These are phyloP conservation scores for Suillus americanus DNA, from an alignment of 768 basidiomycete species.

Conservation along the genomic window DNA sequence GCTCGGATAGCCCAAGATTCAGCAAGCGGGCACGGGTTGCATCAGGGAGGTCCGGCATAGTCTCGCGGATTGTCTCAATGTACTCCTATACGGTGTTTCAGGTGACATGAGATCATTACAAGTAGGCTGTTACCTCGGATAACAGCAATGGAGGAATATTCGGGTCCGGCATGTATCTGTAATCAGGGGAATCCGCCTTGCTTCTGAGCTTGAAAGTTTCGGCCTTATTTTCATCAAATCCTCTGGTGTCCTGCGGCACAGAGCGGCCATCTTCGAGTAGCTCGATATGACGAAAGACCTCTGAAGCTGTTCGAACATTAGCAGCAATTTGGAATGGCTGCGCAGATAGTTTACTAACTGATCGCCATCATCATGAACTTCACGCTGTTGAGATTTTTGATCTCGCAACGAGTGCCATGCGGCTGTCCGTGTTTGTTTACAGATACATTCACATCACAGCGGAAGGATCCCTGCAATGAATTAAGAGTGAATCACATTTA, in stretches of 20 bases:
- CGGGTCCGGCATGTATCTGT: conserved; percentile 97
- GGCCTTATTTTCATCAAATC: conserved; percentile 79
- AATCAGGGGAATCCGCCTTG: conserved; percentile 95
- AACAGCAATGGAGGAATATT: conserved; percentile 79
- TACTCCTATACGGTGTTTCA: conserved; percentile 48
- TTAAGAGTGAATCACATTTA: conserved; percentile 8
- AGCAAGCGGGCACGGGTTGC: conserved; percentile 59
- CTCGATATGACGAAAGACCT: conserved; percentile 75
- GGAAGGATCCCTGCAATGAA: conserved; percentile 76
- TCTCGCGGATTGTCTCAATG: conserved; percentile 47
- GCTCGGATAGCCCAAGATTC: conserved; percentile 49
- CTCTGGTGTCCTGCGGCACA: conserved; percentile 85
- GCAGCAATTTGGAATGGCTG: background rate
- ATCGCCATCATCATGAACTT: conserved; percentile 84
- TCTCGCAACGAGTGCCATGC: conserved; percentile 85
- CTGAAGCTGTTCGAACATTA: conserved; percentile 56
- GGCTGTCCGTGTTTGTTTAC: conserved; percentile 65
- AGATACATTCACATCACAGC: conserved; percentile 96
- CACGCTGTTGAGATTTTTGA: conserved; percentile 95
- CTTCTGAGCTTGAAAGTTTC: conserved; percentile 81
- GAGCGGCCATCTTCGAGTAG: conserved; percentile 42
- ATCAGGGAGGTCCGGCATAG: conserved; percentile 78
- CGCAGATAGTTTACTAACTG: conserved; percentile 45
- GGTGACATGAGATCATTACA: conserved; percentile 6
- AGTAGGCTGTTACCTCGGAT: conserved; percentile 40